phyloP scores from a whole-genome alignment of 345 rosid genomes.

The Combretum micranthum region DNA sequence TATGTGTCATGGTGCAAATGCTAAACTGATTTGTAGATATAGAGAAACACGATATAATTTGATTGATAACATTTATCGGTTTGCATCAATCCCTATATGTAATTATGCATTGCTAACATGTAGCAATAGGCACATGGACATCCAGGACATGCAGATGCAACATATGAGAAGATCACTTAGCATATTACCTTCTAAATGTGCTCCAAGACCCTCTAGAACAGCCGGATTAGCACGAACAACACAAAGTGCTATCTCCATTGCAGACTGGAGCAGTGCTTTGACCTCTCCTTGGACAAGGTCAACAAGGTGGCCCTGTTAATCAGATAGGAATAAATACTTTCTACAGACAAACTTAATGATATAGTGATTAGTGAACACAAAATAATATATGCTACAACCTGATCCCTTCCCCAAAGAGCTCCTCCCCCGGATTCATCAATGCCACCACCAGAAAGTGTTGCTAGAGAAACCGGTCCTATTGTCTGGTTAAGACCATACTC shows the following conservation, averaged over 20 bases:
- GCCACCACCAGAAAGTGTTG: slow-evolving; percentile 84
- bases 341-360: background rate
- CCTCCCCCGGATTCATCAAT: slow-evolving; percentile 68
- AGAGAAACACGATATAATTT: no score
- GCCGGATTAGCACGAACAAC: slow-evolving; percentile 83
- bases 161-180: background rate
- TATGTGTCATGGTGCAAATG: no score
- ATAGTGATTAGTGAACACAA: background rate
- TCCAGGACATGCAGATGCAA: background rate
- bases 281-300: slow-evolving; percentile 94
- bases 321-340: slow-evolving; percentile 6
- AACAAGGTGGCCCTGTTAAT: slow-evolving; percentile 69
- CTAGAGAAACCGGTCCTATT: slow-evolving; percentile 80
- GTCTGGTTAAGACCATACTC: slow-evolving; percentile 92
- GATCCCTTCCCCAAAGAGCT: slow-evolving; percentile 79
- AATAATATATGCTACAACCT: slow-evolving; percentile 31
- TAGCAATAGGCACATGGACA: no score
- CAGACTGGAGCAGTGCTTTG: slow-evolving; percentile 63
- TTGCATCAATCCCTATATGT: no score
- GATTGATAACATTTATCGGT: no score
- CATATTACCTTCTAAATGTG: slow-evolving; percentile 75
- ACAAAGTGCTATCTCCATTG: slow-evolving; percentile 60
- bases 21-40: no score
- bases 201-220: slow-evolving; percentile 90
- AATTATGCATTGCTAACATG: no score